Evolutionary conservation across 2,329 filamentous ascomycete genomes (phyloP), one percentile per base, ranked within the genome.

Genomic region (Penicillium sp.): DNA sequence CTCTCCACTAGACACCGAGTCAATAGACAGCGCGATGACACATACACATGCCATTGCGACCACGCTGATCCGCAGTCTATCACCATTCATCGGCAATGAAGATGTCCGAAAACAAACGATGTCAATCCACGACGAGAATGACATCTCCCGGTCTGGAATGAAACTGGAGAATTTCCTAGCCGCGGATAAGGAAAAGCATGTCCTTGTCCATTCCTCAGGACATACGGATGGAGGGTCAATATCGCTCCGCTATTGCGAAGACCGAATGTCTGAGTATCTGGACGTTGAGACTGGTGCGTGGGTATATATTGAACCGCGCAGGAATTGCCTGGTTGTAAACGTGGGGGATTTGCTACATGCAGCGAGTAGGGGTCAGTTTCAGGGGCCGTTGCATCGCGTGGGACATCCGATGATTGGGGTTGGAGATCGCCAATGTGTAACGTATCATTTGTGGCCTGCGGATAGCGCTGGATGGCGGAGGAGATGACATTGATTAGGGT

Each of bases 51-150:
- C 51, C 7, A 36, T 54, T 6, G 39, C 51, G 7, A 33, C 9
- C 13, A 43, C 27, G 4, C 51, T 54, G 4, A 46, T 54, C 6
- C 51, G 51, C 18, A 36, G 39, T 24, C 33, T 54, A 7, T 54
- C 51, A 3, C 51, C 51, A 2, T 54, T 54, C 6, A 46, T 54
- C 31, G 51, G 51, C 51, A 54, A 44, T n/a, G 51, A 54, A 44
- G 24, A 54, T n/a, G 31, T 24, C 11, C 51, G 51, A 14, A 44
- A 54, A 36, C n/a, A 37, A 10, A n/a, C 39, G 7, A 36, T 16
- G 3, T 36, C 51, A 5, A 16, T 46, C 6, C 51, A 54, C 13
- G 51, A 36, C 9, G 39, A 46, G 2, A 18, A 19, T 10, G 51
- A 54, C 14, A 11, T 36, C n/a, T 54, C 51, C 7, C 14, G 3